Evolutionary conservation across 768 basidiomycete genomes (phyloP).

Genomic region (Sutorius australiensis): DNA sequence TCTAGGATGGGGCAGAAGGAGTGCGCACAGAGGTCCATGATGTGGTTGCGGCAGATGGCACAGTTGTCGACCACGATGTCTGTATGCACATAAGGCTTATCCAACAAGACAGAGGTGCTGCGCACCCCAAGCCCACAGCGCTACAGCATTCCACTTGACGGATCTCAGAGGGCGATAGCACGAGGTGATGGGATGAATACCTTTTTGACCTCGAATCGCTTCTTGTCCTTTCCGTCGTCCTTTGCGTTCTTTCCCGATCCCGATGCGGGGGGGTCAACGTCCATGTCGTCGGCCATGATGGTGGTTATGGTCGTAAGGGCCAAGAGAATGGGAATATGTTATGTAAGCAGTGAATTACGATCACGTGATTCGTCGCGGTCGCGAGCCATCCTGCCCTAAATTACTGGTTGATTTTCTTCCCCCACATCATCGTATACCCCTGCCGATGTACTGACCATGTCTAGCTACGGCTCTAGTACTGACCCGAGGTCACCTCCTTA

Average conservation of each 20-base stretch:
- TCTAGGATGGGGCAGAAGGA: not conserved
- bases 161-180: not conserved
- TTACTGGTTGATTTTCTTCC: conserved; percentile 30
- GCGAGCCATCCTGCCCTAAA: conserved; percentile 41
- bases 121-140: conserved; percentile 98
- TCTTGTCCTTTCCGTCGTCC: conserved; percentile 65
- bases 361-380: conserved; percentile 40
- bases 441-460: conserved; percentile 38
- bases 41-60: conserved; percentile 99
- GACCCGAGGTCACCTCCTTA: conserved; percentile 60
- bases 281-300: conserved; percentile 62
- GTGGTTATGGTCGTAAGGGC: not conserved
- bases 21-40: conserved; percentile 96
- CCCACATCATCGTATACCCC: conserved; percentile 23
- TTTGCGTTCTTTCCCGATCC: conserved; percentile 44
- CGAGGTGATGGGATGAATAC: conserved; percentile 37
- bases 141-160: conserved; percentile 93
- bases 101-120: not conserved
- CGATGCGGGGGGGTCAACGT: conserved; percentile 52
- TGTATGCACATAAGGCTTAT: conserved; percentile 30
- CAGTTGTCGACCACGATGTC: conserved; percentile 99
- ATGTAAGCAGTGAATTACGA: conserved; percentile 10
- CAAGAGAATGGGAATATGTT: not conserved
- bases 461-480: conserved; percentile 35
- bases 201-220: conserved; percentile 99